Percentiles rank a stretch among this genome's conserved stretches.
Evolutionary conservation across 306 rosid genomes (phyloP).

Genomic region (Quercus gilva): DNA sequence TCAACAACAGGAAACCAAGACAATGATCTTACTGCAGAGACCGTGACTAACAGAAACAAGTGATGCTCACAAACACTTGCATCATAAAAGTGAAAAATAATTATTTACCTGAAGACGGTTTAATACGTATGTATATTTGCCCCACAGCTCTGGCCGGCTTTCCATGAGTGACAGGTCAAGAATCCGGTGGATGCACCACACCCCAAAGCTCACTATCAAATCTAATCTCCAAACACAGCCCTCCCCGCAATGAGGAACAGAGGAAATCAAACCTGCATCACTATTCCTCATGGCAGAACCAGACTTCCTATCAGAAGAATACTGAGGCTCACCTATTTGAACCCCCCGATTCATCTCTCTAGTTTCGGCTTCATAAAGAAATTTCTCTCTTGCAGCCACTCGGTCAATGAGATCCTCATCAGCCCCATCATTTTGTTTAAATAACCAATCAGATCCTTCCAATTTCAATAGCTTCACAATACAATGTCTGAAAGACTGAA

Average conservation of each 20-base stretch:
- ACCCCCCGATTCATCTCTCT: conserved; percentile 47
- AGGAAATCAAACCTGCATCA: conserved; percentile 48
- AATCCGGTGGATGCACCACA: conserved; percentile 95
- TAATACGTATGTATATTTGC: conserved; percentile 87
- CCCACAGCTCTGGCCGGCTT: conserved; percentile 99
- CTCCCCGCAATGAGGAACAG: conserved; percentile 87
- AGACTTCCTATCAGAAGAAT: conserved; percentile 53
- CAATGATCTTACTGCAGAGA: not conserved
- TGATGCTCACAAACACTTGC: not conserved
- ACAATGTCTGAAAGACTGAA: conserved; percentile 75
- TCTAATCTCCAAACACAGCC: conserved; percentile 88
- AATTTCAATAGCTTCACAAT: conserved; percentile 74
- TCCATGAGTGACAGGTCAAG: conserved; percentile 90
- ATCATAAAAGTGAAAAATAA: not conserved
- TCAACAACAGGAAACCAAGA: not conserved
- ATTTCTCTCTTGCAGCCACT: conserved; percentile 90
- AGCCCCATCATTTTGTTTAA: conserved; percentile 79
- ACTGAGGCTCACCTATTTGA: conserved; percentile 47
- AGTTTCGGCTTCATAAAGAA: conserved; percentile 72
- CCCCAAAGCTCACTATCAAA: conserved; percentile 85
- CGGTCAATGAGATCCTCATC: conserved; percentile 88
- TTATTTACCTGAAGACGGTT: conserved; percentile 91
- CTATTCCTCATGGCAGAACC: conserved; percentile 42
- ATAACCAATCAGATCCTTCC: conserved; percentile 96
- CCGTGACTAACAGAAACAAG: conserved; percentile 1